phyloP scores from a whole-genome alignment of 768 basidiomycete species.

The Boletus patriciae region DNA sequence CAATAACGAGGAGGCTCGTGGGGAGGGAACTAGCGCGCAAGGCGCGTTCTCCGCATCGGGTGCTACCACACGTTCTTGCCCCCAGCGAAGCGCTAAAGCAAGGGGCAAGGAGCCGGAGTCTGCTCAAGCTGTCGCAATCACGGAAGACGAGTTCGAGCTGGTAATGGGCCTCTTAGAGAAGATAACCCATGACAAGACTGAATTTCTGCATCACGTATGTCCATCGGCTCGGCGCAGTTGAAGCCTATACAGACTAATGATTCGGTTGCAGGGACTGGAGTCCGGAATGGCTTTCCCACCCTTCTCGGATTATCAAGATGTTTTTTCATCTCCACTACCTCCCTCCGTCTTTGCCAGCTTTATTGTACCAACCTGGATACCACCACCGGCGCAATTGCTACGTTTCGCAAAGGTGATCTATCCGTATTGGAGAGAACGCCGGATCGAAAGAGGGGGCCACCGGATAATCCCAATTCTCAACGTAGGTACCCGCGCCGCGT shows the following conservation, averaged over 20 bases:
- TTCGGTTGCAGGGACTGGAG: constrained; percentile 51
- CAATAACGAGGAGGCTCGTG: constrained; percentile 83
- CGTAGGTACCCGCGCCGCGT: constrained; percentile 46
- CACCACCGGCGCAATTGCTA: constrained; percentile 57
- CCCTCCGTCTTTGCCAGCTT: constrained; percentile 69
- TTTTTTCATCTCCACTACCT: constrained; percentile 59
- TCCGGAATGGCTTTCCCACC: constrained; percentile 69
- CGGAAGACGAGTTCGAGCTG: constrained; percentile 92
- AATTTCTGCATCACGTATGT: constrained; percentile 87
- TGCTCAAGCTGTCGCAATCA: constrained; percentile 60
- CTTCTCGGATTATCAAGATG: constrained; percentile 71
- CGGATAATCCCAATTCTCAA: constrained; percentile 86
- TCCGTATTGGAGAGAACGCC: constrained; percentile 87
- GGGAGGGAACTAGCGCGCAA: constrained; percentile 81
- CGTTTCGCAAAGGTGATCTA: constrained; percentile 75
- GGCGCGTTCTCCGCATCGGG: constrained; percentile 58
- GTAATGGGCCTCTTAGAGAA: constrained; percentile 95
- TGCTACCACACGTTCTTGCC: constrained; percentile 55
- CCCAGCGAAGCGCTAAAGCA: constrained; percentile 65
- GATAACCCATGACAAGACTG: constrained; percentile 84
- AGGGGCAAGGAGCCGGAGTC: constrained; percentile 84
- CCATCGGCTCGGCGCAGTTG: not conserved
- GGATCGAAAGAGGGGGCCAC: constrained; percentile 76
- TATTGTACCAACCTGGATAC: constrained; percentile 66
- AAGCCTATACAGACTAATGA: not conserved